phyloP scores from a whole-genome alignment of 148 eudicot species.

The Pharnaceum exiguum region DNA sequence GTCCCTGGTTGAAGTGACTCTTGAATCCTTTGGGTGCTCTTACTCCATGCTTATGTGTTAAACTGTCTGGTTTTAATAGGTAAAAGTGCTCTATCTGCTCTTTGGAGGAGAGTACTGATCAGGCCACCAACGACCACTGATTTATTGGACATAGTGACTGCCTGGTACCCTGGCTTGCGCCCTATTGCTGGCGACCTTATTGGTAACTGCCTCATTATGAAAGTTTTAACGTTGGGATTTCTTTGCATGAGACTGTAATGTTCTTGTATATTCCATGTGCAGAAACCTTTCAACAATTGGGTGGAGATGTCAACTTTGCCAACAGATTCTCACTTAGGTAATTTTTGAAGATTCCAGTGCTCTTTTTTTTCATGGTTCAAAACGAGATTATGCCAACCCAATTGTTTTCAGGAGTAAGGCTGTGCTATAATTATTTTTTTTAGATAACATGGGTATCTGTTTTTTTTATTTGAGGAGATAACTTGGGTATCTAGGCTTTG shows the following conservation, averaged over 20 bases:
- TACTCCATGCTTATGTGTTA: background rate
- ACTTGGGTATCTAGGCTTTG: too few species aligned
- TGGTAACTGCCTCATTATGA: slow-evolving; percentile 39
- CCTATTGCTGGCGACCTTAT: slow-evolving; percentile 52
- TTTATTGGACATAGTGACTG: slow-evolving; percentile 49
- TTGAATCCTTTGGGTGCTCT: too few species aligned
- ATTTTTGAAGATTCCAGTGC: too few species aligned
- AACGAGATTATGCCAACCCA: too few species aligned
- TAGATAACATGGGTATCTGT: too few species aligned
- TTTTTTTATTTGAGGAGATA: too few species aligned
- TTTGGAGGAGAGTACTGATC: slow-evolving; percentile 90
- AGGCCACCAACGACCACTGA: slow-evolving; percentile 48
- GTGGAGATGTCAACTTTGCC: slow-evolving; percentile 30
- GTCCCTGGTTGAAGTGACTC: too few species aligned
- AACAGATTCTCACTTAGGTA: slow-evolving; percentile 78
- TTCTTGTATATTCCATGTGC: slow-evolving; percentile 18
- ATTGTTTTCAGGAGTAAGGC: too few species aligned
- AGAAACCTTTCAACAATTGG: slow-evolving; percentile 68
- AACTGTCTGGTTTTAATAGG: slow-evolving; percentile 31
- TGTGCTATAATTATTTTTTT: too few species aligned
- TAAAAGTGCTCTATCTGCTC: slow-evolving; percentile 50
- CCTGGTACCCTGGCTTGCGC: slow-evolving; percentile 65
- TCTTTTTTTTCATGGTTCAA: too few species aligned
- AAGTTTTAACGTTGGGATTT: background rate
- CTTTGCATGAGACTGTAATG: background rate